Conservation (phyloP, 2,329 filamentous ascomycete species). For the Apiospora saccharicola region DNA sequence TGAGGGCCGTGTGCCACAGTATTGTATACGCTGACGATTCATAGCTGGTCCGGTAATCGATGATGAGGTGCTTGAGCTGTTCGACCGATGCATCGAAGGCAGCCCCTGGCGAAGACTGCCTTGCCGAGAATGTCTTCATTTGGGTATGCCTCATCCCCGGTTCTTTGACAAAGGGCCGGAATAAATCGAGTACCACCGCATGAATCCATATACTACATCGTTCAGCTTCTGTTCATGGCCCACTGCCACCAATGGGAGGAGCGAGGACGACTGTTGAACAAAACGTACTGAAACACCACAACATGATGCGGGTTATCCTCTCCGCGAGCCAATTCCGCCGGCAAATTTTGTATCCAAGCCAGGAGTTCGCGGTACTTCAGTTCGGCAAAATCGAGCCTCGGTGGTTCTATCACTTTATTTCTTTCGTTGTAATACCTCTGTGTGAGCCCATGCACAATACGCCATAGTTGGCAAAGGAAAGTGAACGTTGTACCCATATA, state of each 20-base stretch:
- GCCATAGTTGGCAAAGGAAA: slow-evolving; percentile 46
- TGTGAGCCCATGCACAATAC: slow-evolving; percentile 43
- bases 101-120: slow-evolving; percentile 39
- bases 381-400: slow-evolving; percentile 42
- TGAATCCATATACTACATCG: slow-evolving; percentile 49
- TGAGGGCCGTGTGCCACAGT: slow-evolving; percentile 50
- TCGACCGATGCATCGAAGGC: slow-evolving; percentile 45
- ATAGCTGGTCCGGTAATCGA: slow-evolving; percentile 45
- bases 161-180: slow-evolving; percentile 39
- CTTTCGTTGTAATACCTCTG: slow-evolving; percentile 39
- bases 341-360: slow-evolving; percentile 46
- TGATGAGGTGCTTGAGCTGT: slow-evolving; percentile 48
- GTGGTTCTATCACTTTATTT: not conserved
- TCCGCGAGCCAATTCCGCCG: slow-evolving; percentile 35
- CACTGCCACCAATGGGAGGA: not conserved
- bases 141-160: slow-evolving; percentile 23
- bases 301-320: slow-evolving; percentile 44
- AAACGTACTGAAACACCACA: slow-evolving; percentile 46
- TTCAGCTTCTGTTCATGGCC: slow-evolving; percentile 29
- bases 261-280: not conserved
- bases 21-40: slow-evolving; percentile 45
- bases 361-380: slow-evolving; percentile 49
- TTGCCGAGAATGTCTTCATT: slow-evolving; percentile 43
- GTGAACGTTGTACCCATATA: slow-evolving; percentile 41
- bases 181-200: slow-evolving; percentile 46